Evolutionary conservation across 2,329 filamentous ascomycete species (phyloP).

Genomic region (Arthrinium puccinioides): DNA sequence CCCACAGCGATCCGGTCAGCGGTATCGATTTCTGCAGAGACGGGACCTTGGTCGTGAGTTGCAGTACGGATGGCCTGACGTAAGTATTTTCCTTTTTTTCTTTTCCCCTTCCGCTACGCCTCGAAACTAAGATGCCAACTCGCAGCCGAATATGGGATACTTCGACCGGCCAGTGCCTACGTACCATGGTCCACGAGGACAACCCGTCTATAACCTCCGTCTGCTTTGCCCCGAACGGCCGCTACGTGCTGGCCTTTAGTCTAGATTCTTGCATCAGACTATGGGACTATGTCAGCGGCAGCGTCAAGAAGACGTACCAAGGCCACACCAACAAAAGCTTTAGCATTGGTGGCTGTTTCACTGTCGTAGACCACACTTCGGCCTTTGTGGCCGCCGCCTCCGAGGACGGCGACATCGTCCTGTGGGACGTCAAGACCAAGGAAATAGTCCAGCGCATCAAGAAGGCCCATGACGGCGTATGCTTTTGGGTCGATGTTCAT

Average conservation of each 20-base stretch:
- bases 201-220: slow-evolving; percentile 86
- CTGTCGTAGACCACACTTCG: slow-evolving; percentile 45
- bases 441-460: slow-evolving; percentile 64
- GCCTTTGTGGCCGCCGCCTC: slow-evolving; percentile 74
- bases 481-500: slow-evolving; percentile 59
- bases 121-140: not conserved
- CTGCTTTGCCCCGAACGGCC: slow-evolving; percentile 89
- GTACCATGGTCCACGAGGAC: slow-evolving; percentile 93
- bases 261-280: slow-evolving; percentile 84
- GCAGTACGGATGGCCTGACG: slow-evolving; percentile 86
- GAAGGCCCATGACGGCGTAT: slow-evolving; percentile 47
- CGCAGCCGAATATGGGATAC: slow-evolving; percentile 89
- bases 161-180: slow-evolving; percentile 85
- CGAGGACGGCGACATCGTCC: slow-evolving; percentile 76
- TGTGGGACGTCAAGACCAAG: slow-evolving; percentile 90
- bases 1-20: slow-evolving; percentile 89
- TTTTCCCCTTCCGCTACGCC: not conserved
- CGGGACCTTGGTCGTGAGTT: slow-evolving; percentile 86
- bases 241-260: slow-evolving; percentile 85
- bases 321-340: slow-evolving; percentile 81
- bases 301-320: slow-evolving; percentile 94
- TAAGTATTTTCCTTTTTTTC: slow-evolving; percentile 30
- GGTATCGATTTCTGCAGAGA: slow-evolving; percentile 91
- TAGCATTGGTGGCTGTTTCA: slow-evolving; percentile 80
- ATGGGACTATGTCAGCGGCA: slow-evolving; percentile 91